Evolutionary conservation across 805 yeast species (phyloP).

Genomic region (Saturnispora gosingensis): DNA sequence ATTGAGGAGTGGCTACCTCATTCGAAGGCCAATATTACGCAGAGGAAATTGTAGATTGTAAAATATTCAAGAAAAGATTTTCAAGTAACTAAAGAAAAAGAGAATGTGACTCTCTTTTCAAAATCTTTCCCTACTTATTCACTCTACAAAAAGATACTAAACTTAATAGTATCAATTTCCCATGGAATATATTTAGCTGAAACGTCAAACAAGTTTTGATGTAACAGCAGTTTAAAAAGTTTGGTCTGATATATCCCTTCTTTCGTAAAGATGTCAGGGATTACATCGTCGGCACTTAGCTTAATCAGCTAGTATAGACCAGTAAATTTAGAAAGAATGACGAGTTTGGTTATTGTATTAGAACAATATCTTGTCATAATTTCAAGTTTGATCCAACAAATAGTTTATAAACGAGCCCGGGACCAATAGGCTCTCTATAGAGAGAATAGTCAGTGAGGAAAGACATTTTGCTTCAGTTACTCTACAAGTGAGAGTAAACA

Average conservation of each 20-base stretch:
- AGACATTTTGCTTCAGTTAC: not conserved
- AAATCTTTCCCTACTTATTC: constrained; percentile 1
- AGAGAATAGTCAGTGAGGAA: not conserved
- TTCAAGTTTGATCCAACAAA: constrained; percentile 23
- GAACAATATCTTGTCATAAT: constrained; percentile 25
- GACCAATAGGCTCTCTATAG: constrained; percentile 1
- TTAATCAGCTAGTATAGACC: constrained; percentile 10
- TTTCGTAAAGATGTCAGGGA: constrained; percentile 11
- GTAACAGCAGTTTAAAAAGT: constrained; percentile 1
- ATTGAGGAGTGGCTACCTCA: constrained; percentile 22
- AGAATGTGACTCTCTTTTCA: not conserved
- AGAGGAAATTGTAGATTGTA: constrained; percentile 26
- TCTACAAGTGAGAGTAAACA: constrained; percentile 5
- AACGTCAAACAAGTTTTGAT: constrained; percentile 11
- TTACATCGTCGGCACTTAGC: constrained; percentile 14
- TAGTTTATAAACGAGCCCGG: constrained; percentile 10
- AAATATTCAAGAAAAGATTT: constrained; percentile 3
- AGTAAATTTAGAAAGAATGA: constrained; percentile 26
- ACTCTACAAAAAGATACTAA: constrained; percentile 4
- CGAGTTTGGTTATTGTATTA: constrained; percentile 17
- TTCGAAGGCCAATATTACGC: constrained; percentile 23
- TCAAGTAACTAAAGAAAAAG: not conserved
- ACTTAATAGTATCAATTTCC: constrained; percentile 21
- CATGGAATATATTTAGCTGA: constrained; percentile 27
- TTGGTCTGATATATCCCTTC: not conserved